phyloP scores from a whole-genome alignment of 2,329 filamentous ascomycete species.

The Arthrocladium fulminans region DNA sequence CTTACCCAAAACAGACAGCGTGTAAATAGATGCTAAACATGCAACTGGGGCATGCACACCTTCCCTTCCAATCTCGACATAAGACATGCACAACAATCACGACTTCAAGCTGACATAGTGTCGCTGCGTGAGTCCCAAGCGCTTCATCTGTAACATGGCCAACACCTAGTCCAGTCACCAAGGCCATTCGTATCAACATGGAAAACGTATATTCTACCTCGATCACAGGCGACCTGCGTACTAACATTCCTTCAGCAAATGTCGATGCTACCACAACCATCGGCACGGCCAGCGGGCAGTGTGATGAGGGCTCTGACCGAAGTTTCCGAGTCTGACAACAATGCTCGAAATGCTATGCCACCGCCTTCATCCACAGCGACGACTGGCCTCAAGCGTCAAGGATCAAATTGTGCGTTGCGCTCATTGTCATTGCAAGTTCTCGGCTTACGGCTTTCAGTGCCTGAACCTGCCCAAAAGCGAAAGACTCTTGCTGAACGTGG shows the following conservation, averaged over 20 bases:
- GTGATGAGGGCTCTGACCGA: conserved; percentile 34
- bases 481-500: conserved; percentile 50
- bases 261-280: conserved; percentile 10
- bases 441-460: conserved; percentile 31
- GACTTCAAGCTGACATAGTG: background rate
- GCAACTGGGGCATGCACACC: background rate
- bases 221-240: background rate
- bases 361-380: conserved; percentile 26
- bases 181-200: conserved; percentile 16
- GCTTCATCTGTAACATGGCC: conserved; percentile 1
- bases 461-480: conserved; percentile 51
- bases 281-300: conserved; percentile 19
- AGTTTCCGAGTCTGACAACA: conserved; percentile 44
- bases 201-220: conserved; percentile 10
- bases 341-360: conserved; percentile 42
- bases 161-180: background rate
- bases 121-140: background rate
- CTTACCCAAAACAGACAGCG: too few species aligned
- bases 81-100: conserved; percentile 6
- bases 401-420: conserved; percentile 37
- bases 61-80: background rate
- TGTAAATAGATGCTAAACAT: background rate
- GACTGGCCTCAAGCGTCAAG: conserved; percentile 43
- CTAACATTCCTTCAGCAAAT: conserved; percentile 8
- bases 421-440: conserved; percentile 33